These are phyloP conservation scores for Rheum nobile DNA, from an alignment of 148 eudicot species.

Conservation along the genomic window DNA sequence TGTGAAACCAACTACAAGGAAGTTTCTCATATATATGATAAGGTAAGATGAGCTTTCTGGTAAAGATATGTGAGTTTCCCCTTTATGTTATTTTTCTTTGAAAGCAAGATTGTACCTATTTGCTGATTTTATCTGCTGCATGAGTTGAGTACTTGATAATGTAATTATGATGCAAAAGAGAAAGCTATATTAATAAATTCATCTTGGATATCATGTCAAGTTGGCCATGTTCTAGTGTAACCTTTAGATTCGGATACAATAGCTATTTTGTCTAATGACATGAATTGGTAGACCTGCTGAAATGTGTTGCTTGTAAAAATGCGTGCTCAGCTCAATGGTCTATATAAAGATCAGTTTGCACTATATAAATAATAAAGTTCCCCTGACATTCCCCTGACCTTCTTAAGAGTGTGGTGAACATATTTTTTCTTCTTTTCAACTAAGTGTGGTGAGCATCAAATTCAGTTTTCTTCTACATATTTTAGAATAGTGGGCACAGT, in stretches of 20 bases:
- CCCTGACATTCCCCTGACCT: background rate
- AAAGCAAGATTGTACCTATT: background rate
- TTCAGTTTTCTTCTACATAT: background rate
- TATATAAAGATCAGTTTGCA: background rate
- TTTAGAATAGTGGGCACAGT: background rate
- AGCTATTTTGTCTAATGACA: background rate
- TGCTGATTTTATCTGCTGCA: background rate
- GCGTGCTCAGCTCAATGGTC: background rate
- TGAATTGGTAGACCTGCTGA: background rate
- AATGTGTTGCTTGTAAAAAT: background rate
- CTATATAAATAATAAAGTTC: background rate
- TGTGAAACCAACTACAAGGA: constrained; percentile 84
- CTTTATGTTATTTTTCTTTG: background rate
- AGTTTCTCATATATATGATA: constrained; percentile 69
- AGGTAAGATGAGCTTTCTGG: constrained; percentile 33
- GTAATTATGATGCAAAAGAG: background rate
- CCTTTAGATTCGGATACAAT: background rate
- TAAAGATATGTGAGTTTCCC: background rate
- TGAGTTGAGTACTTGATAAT: background rate
- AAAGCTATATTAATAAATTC: background rate
- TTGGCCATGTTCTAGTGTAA: background rate
- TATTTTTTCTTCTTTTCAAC: background rate
- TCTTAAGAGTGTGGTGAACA: background rate
- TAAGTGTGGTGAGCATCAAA: background rate
- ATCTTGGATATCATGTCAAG: constrained; percentile 4